A percentile compares a stretch with the other conserved stretches of the same genome.
These are phyloP conservation scores for Neurospora sp. DNA, from an alignment of 495 filamentous ascomycete genomes.

Conservation along the genomic window DNA sequence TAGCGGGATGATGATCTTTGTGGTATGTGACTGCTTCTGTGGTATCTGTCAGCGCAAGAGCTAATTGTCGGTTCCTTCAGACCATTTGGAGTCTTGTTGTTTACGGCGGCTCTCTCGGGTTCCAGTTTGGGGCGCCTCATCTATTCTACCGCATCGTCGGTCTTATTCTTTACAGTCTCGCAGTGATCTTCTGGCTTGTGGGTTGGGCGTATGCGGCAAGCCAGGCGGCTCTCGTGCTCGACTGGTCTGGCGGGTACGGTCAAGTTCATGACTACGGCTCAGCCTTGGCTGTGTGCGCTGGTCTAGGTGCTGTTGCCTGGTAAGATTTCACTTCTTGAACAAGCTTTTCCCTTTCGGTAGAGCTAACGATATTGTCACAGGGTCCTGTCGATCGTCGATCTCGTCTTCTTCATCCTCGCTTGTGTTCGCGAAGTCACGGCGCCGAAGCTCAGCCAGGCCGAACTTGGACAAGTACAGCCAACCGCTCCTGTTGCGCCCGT, in stretches of 20 bases:
- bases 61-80: slow-evolving; percentile 7
- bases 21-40: slow-evolving; percentile 15
- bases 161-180: slow-evolving; percentile 22
- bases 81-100: slow-evolving; percentile 23
- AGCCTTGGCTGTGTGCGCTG: slow-evolving; percentile 28
- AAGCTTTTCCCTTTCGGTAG: not conserved
- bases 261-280: slow-evolving; percentile 10
- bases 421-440: slow-evolving; percentile 12
- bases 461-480: slow-evolving; percentile 25
- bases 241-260: not conserved
- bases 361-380: slow-evolving; percentile 6
- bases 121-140: slow-evolving; percentile 20
- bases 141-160: slow-evolving; percentile 27
- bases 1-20: slow-evolving; percentile 26
- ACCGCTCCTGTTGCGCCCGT: slow-evolving; percentile 1
- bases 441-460: slow-evolving; percentile 10
- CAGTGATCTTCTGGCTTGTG: slow-evolving; percentile 30
- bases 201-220: slow-evolving; percentile 34
- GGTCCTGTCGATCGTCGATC: slow-evolving; percentile 25
- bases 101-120: slow-evolving; percentile 21
- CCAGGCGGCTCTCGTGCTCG: slow-evolving; percentile 17
- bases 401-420: slow-evolving; percentile 27
- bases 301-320: slow-evolving; percentile 30
- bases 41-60: not conserved
- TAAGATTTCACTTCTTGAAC: slow-evolving; percentile 2